phyloP scores from a whole-genome alignment of 2,329 filamentous ascomycete genomes.

The Apiospora malaysiana region DNA sequence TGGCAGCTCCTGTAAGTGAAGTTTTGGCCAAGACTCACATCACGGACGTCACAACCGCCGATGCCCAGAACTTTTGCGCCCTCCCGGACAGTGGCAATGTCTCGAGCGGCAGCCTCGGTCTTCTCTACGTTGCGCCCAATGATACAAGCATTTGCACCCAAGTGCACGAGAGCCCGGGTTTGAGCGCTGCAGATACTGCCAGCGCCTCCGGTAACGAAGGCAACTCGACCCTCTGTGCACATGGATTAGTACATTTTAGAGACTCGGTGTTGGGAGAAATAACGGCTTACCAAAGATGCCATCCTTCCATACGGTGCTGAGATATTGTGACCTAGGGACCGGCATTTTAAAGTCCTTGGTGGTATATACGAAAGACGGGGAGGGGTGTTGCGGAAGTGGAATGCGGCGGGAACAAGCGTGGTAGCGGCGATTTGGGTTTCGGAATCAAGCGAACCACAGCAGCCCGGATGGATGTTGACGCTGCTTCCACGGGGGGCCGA shows the following conservation, averaged over 20 bases:
- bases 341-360: conserved; percentile 61
- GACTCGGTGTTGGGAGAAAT: background rate
- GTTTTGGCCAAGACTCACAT: conserved; percentile 49
- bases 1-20: background rate
- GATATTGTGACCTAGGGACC: conserved; percentile 73
- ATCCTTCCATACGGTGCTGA: conserved; percentile 86
- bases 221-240: conserved; percentile 76
- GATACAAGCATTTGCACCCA: conserved; percentile 94
- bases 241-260: conserved; percentile 25
- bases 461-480: background rate
- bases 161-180: conserved; percentile 86
- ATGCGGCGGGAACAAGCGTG: conserved; percentile 1
- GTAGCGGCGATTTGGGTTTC: background rate
- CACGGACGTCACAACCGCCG: conserved; percentile 79
- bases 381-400: background rate
- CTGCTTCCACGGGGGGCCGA: background rate
- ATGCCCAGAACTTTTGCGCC: conserved; percentile 89
- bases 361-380: background rate
- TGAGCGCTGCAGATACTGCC: conserved; percentile 95
- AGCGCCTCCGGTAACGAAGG: conserved; percentile 94
- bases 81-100: conserved; percentile 78
- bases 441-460: background rate
- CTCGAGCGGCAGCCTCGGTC: conserved; percentile 79
- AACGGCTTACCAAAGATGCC: conserved; percentile 77
- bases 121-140: conserved; percentile 89